Evolutionary conservation across 495 filamentous ascomycete genomes (phyloP).

Genomic region (Tuber brumale): DNA sequence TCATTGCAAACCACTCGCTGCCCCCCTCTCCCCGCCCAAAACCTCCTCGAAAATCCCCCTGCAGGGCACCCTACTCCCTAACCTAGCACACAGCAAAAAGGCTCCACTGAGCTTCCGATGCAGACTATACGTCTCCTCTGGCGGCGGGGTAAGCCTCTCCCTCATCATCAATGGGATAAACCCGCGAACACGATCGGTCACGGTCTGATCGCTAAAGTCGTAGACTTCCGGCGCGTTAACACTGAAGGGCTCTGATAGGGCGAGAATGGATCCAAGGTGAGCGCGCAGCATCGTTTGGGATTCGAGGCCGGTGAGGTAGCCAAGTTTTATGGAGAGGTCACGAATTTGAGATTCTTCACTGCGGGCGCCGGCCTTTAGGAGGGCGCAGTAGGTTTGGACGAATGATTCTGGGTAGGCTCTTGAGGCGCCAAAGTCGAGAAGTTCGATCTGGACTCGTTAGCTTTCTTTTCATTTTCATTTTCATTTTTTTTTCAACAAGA

Average conservation of each 20-base stretch:
- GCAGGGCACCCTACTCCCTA: slow-evolving; percentile 76
- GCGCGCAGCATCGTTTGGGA: slow-evolving; percentile 75
- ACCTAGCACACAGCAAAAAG: slow-evolving; percentile 79
- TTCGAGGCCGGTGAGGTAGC: slow-evolving; percentile 89
- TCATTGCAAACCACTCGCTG: not conserved
- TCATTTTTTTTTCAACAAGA: not conserved
- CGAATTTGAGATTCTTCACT: slow-evolving; percentile 58
- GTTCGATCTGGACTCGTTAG: slow-evolving; percentile 55
- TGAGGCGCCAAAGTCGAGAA: slow-evolving; percentile 92
- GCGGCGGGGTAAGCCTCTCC: slow-evolving; percentile 81
- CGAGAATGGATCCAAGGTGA: slow-evolving; percentile 72
- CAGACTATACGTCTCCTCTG: slow-evolving; percentile 95
- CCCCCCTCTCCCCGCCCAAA: slow-evolving; percentile 16
- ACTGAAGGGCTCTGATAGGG: slow-evolving; percentile 86
- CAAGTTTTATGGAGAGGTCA: slow-evolving; percentile 68
- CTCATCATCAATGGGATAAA: slow-evolving; percentile 88
- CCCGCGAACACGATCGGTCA: slow-evolving; percentile 79
- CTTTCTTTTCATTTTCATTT: not conserved
- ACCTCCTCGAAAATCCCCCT: slow-evolving; percentile 71
- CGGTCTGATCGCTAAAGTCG: slow-evolving; percentile 88
- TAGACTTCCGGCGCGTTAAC: slow-evolving; percentile 71
- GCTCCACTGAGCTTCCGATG: slow-evolving; percentile 95
- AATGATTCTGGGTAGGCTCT: slow-evolving; percentile 76
- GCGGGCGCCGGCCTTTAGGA: slow-evolving; percentile 69
- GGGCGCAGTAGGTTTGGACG: slow-evolving; percentile 66